Percentiles rank a stretch among this genome's conserved stretches.
Conservation (phyloP, 768 basidiomycete genomes). For the Xerocomus potaroensis region DNA sequence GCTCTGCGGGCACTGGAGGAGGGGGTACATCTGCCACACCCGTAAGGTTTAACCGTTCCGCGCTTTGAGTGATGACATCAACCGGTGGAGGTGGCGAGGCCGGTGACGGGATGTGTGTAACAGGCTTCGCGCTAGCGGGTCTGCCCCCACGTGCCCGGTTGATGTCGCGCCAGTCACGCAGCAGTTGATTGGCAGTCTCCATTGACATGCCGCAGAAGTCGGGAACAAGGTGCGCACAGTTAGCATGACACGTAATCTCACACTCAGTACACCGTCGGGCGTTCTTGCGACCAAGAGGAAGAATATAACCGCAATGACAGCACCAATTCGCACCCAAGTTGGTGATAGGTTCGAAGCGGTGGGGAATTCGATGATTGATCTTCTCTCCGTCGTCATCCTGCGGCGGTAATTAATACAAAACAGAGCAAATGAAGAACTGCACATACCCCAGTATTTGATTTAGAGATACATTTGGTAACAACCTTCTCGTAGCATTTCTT, state of each 20-base stretch:
- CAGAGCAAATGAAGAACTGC: constrained; percentile 27
- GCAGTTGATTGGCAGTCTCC: constrained; percentile 94
- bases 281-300: constrained; percentile 95
- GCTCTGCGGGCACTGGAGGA: constrained; percentile 20
- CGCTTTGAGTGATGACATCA: constrained; percentile 30
- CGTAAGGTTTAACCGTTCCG: constrained; percentile 47
- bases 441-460: constrained; percentile 84
- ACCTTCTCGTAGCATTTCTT: constrained; percentile 99
- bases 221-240: constrained; percentile 96
- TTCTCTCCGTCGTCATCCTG: constrained; percentile 97
- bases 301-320: constrained; percentile 98
- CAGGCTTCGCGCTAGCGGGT: constrained; percentile 34
- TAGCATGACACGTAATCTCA: constrained; percentile 93
- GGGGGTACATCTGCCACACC: constrained; percentile 35
- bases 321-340: constrained; percentile 99
- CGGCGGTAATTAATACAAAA: neutral
- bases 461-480: constrained; percentile 98
- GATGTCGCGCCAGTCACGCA: constrained; percentile 89
- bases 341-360: constrained; percentile 94
- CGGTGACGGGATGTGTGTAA: constrained; percentile 31
- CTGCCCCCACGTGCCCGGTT: constrained; percentile 62
- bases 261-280: constrained; percentile 95
- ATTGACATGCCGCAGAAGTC: constrained; percentile 99
- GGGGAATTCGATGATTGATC: constrained; percentile 98
- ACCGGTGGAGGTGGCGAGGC: constrained; percentile 31